Base-by-base conservation (phyloP, 805 yeast species). In the Yarrowia hollandica region DNA sequence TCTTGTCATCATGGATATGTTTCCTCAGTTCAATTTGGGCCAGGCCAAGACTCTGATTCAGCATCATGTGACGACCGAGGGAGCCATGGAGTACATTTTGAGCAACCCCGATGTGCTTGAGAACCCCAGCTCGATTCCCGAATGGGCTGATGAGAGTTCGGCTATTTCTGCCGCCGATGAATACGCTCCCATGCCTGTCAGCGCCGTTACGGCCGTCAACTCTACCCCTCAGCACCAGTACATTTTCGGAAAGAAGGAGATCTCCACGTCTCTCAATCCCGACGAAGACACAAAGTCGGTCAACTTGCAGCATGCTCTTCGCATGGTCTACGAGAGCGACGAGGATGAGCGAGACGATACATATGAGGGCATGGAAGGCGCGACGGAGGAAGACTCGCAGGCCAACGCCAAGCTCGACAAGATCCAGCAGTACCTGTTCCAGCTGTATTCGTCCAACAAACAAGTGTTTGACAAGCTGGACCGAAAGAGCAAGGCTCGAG, bases 281-380 rank as follows among this genome's bases (percentile, higher is more conserved):
- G 62, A 60, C 15, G 64, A 63, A 39, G 25, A 50, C 33, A 16
- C 55, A 21, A 30, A 62, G 22, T 35, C 39, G 11, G 28, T 44
- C 37, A 34, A 42, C n/a, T 37, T 65, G 5, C 63, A 66, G 33
- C 60, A 62, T 31, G 66, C 69, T 2, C 57, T 67, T 39, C 73
- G 82, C 39, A 69, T 86, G 62, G 72, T 88, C 62, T 85, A 86
- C 64, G 86, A 85, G 41, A 78, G 82, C 7, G 92, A 88, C 66
- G 96, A 89, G 63, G 96, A 88, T 69, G 96, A 89, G 65, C 83
- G 86, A 2, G 96, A 89, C 67, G 96, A 88, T 34, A 65, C 67
- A 4, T 65, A 68, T 33, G 74, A 69, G n/a, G 76, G 71, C 15
- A 67, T 66, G 15, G 75, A 69, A 30, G 74, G 68, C 10, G 64